Base-by-base conservation (phyloP, 352 stramenopile genomes). In the Globisporangium canariense region DNA sequence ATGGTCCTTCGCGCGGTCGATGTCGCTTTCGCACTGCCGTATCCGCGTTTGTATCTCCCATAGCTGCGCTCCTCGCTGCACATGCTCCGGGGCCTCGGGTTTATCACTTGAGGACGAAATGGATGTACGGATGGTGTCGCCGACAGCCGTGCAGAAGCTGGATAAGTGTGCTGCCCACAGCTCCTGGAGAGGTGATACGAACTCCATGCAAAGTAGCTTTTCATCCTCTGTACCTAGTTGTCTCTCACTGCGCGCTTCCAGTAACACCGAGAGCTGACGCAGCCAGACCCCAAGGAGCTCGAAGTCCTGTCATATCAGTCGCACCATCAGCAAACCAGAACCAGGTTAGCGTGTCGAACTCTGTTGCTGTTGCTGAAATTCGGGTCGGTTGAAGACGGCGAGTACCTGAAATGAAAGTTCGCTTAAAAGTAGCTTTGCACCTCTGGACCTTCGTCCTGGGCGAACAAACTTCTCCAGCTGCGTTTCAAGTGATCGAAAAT, bases 21-120 rank as follows among this genome's bases (percentile, higher is more conserved):
- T 72, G 30, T 75, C 62, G 11, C 41, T 22, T 28, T 81, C 68
- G 16, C 71, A 78, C 2, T 66, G 60, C 0, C 11, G 38, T 2
- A 78, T 68, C 47, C 68, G 20, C 10, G 36, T 52, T n/a, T 60
- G 60, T 22, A 81, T 30, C 5, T 69, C 62, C 20, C 47, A 40
- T 22, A 69, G 28, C 22, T 63, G 34, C 14, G 62, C 49, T 9
- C 53, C 64, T 32, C 9, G 11, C 22, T 52, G 57, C 14, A 53
- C 57, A 22, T 70, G 56, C 32, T 54, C 43, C 14, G 54, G 20
- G 3, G 11, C 41, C 34, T 51, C 55, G 38, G 55, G 11, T 9
- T 64, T 46, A 18, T 41, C 5, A 32, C 18, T 16, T 43, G 8
- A 20, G 13, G 55, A 40, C 34, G 43, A 14, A 47, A 56, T 25